Evolutionary conservation across 257 asterid species (phyloP).

Genomic region (Gardenia jasminoides): DNA sequence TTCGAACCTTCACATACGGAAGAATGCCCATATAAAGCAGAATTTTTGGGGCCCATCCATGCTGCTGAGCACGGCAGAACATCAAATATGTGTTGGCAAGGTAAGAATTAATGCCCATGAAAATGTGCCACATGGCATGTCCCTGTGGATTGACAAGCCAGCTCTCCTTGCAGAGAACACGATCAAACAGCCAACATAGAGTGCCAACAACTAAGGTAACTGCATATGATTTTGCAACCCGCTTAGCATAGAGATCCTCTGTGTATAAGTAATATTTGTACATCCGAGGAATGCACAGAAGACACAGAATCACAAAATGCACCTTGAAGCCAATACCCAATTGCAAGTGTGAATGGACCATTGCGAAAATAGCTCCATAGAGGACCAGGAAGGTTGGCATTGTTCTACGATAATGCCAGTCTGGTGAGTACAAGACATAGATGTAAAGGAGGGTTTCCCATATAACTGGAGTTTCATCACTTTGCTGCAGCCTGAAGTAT

Average conservation of each 20-base stretch:
- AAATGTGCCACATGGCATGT: slow-evolving; percentile 27
- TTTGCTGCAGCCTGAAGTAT: slow-evolving; percentile 26
- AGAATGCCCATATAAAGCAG: slow-evolving; percentile 17
- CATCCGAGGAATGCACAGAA: slow-evolving; percentile 22
- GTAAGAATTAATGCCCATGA: slow-evolving; percentile 26
- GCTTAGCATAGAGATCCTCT: slow-evolving; percentile 20
- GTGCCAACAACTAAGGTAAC: slow-evolving; percentile 19
- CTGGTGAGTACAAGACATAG: slow-evolving; percentile 23
- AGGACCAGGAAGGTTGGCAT: slow-evolving; percentile 29
- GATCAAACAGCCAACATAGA: slow-evolving; percentile 28
- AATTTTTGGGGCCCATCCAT: slow-evolving; percentile 20
- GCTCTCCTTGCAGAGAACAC: slow-evolving; percentile 21
- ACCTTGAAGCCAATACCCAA: slow-evolving; percentile 29
- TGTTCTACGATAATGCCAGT: slow-evolving; percentile 29
- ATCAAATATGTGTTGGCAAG: slow-evolving; percentile 26
- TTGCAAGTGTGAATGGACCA: slow-evolving; percentile 11
- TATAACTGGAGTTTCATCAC: slow-evolving; percentile 30
- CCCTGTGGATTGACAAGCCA: slow-evolving; percentile 31
- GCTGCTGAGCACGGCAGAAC: slow-evolving; percentile 29
- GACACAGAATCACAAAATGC: slow-evolving; percentile 23
- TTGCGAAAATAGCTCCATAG: slow-evolving; percentile 24
- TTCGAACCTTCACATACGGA: slow-evolving; percentile 18
- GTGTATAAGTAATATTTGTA: slow-evolving; percentile 31
- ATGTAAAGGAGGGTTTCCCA: slow-evolving; percentile 30
- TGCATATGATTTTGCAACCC: slow-evolving; percentile 19